Evolutionary conservation across 495 filamentous ascomycete species (phyloP).

Genomic region (Acidiella bohemica): DNA sequence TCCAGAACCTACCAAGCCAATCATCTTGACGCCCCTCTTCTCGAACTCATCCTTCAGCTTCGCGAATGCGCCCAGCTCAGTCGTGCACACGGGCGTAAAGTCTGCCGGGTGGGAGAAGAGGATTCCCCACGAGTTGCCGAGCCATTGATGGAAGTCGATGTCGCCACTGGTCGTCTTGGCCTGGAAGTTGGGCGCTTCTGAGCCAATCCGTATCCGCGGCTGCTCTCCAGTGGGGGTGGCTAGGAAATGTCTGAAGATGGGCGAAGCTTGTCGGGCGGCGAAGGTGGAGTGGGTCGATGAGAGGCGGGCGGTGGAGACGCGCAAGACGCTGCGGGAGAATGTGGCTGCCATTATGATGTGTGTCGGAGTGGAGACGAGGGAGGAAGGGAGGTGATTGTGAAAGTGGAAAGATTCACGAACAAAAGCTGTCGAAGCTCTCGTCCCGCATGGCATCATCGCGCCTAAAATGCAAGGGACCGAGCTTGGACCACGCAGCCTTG

Average conservation of each 20-base stretch:
- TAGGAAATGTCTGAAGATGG: slow-evolving; percentile 27
- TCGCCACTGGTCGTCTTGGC: slow-evolving; percentile 53
- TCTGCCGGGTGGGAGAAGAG: slow-evolving; percentile 93
- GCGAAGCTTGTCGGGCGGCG: slow-evolving; percentile 13
- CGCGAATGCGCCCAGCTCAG: slow-evolving; percentile 92
- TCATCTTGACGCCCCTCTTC: slow-evolving; percentile 87
- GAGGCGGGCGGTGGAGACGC: slow-evolving; percentile 11
- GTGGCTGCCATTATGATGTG: too few relatives aligned
- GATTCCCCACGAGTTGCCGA: slow-evolving; percentile 86
- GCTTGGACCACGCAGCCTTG: too few relatives aligned
- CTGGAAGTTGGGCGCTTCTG: slow-evolving; percentile 50
- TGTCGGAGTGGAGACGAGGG: too few relatives aligned
- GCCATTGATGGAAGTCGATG: slow-evolving; percentile 96
- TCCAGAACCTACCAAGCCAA: slow-evolving; percentile 65
- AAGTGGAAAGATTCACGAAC: too few relatives aligned
- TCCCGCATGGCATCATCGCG: too few relatives aligned
- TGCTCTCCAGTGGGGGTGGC: slow-evolving; percentile 34
- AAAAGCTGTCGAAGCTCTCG: too few relatives aligned
- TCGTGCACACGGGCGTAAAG: slow-evolving; percentile 83
- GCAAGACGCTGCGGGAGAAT: too few relatives aligned
- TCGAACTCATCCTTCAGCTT: slow-evolving; percentile 95
- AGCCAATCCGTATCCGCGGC: slow-evolving; percentile 47
- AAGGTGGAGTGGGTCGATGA: slow-evolving; percentile 14
- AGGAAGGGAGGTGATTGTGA: too few relatives aligned
- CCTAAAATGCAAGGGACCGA: too few relatives aligned